These are phyloP conservation scores for Emydomyces testavorans DNA, from an alignment of 2,329 filamentous ascomycete species.

Conservation along the genomic window DNA sequence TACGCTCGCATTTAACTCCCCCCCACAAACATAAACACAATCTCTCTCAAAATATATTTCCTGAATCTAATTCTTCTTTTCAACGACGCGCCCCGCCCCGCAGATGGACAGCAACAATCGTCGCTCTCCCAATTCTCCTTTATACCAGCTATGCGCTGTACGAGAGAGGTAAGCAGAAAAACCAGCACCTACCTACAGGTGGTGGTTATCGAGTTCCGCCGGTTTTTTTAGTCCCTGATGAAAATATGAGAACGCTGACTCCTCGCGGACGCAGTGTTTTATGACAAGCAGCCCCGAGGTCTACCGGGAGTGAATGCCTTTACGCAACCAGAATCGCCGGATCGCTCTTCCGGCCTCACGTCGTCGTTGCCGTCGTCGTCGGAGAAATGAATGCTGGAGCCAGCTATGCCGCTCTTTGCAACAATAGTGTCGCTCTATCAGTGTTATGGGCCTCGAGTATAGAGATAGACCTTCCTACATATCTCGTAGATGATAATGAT, in stretches of 20 bases:
- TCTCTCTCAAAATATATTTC: no score
- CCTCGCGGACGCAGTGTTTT: constrained; percentile 5
- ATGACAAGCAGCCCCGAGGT: constrained; percentile 9
- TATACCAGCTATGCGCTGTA: constrained; percentile 22
- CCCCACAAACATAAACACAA: no score
- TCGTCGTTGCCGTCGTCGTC: no score
- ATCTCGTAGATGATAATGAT: background rate
- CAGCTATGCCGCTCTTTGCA: no score
- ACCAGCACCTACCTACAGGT: background rate
- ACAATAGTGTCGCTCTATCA: background rate
- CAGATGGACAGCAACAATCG: constrained; percentile 23
- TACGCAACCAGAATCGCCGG: background rate
- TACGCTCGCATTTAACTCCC: constrained; percentile 17
- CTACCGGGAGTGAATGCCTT: constrained; percentile 13
- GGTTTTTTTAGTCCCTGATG: background rate
- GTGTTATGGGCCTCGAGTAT: background rate
- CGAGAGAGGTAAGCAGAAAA: constrained; percentile 18
- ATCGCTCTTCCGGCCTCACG: background rate
- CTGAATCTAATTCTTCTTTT: no score
- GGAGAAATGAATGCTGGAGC: no score
- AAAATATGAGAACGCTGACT: background rate
- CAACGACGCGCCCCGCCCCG: no score
- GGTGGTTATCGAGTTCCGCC: no score
- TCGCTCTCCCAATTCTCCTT: constrained; percentile 22
- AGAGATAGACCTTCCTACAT: background rate